These are phyloP conservation scores for Orbilia oligospora DNA, from an alignment of 2,329 filamentous ascomycete species.

Conservation along the genomic window DNA sequence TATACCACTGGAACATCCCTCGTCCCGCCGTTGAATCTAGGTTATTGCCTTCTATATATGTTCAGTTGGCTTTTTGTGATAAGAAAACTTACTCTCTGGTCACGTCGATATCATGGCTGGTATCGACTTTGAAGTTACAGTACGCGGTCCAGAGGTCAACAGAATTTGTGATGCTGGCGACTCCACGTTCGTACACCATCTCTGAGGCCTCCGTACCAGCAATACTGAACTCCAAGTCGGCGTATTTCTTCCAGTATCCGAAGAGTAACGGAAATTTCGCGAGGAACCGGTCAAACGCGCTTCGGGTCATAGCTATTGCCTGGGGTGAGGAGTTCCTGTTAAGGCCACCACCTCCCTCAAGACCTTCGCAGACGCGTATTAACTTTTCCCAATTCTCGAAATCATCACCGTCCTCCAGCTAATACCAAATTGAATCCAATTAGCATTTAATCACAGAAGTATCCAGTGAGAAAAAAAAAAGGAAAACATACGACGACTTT, in stretches of 20 bases:
- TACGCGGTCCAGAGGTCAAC: constrained; percentile 98
- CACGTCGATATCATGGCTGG: constrained; percentile 91
- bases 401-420: constrained; percentile 83
- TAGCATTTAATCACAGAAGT: not conserved
- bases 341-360: constrained; percentile 83
- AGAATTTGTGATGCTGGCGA: constrained; percentile 91
- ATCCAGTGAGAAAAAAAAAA: not conserved
- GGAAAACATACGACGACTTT: constrained; percentile 61
- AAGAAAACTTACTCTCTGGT: constrained; percentile 97
- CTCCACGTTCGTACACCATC: constrained; percentile 97
- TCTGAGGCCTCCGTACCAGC: constrained; percentile 96
- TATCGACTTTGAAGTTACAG: constrained; percentile 97
- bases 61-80: constrained; percentile 40
- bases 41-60: constrained; percentile 53
- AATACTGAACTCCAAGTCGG: constrained; percentile 96
- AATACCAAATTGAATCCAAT: constrained; percentile 20
- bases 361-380: constrained; percentile 82
- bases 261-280: constrained; percentile 95
- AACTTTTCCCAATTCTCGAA: constrained; percentile 97
- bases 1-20: constrained; percentile 58
- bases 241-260: constrained; percentile 99
- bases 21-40: constrained; percentile 55
- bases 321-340: constrained; percentile 97
- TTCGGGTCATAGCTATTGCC: constrained; percentile 87
- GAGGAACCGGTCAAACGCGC: constrained; percentile 92